Conservation (phyloP, 345 rosid genomes). For the Populus tremula region DNA sequence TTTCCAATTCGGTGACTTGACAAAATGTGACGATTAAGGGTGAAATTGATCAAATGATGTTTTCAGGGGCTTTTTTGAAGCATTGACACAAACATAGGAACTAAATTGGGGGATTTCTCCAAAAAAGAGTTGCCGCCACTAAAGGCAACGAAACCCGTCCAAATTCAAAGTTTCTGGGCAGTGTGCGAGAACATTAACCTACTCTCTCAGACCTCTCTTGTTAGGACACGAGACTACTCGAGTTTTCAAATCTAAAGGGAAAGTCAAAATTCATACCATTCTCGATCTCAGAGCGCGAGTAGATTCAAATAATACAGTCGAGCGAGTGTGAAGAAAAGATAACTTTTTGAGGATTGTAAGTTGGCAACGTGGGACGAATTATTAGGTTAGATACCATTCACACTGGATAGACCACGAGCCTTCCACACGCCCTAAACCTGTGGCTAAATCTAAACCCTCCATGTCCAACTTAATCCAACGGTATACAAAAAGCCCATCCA, state of each 20-base stretch:
- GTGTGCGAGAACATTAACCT: neutral
- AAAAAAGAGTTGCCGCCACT: neutral
- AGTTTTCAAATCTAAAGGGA: neutral
- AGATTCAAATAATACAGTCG: rapidly evolving
- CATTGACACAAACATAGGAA: neutral
- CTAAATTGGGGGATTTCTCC: neutral
- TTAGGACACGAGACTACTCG: neutral
- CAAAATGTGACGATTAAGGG: neutral
- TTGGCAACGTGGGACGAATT: neutral
- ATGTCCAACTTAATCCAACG: slow-evolving; percentile 39
- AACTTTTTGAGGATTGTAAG: too few relatives aligned
- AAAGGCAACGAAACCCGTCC: neutral
- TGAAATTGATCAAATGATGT: too few relatives aligned
- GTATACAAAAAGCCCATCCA: slow-evolving; percentile 22
- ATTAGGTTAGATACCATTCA: neutral
- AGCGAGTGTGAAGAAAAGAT: neutral
- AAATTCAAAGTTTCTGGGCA: neutral
- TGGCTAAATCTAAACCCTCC: slow-evolving; percentile 24
- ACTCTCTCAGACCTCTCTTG: neutral
- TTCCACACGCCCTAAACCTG: slow-evolving; percentile 63
- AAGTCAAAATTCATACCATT: neutral
- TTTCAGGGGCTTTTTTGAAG: neutral
- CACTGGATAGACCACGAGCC: slow-evolving; percentile 47
- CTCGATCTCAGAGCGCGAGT: neutral
- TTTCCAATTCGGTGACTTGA: neutral